These are phyloP conservation scores for Dryas alaskensis DNA, from an alignment of 306 rosid species.

Conservation along the genomic window DNA sequence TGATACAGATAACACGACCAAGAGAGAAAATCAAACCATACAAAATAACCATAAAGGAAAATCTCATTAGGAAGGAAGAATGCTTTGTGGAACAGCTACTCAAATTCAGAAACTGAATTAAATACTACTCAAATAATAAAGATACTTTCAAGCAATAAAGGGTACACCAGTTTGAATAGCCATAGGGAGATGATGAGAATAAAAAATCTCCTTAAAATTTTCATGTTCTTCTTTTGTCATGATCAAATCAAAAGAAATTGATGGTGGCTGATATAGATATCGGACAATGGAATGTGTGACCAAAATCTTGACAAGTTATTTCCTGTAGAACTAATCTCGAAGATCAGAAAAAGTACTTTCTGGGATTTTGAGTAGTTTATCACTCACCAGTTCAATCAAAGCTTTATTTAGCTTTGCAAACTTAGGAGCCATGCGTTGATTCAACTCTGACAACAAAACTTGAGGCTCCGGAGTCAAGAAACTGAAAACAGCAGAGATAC, in stretches of 20 bases:
- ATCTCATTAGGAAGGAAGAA: neutral
- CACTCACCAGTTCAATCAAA: slow-evolving; percentile 77
- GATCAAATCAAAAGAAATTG: slow-evolving; percentile 3
- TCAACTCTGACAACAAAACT: slow-evolving; percentile 68
- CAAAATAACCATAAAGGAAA: neutral
- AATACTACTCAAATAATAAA: neutral
- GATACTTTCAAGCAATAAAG: neutral
- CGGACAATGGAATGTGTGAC: neutral
- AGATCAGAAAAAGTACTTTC: neutral
- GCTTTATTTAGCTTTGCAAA: slow-evolving; percentile 83
- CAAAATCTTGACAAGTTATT: neutral
- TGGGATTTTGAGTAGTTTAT: neutral
- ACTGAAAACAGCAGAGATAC: slow-evolving; percentile 33
- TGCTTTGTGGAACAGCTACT: neutral
- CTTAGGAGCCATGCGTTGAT: slow-evolving; percentile 80
- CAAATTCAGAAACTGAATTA: neutral
- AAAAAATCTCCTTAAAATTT: neutral
- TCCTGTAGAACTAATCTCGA: neutral
- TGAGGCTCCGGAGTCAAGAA: slow-evolving; percentile 80
- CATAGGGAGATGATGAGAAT: neutral
- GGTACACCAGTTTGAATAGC: neutral
- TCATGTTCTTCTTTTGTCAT: neutral
- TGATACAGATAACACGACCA: neutral
- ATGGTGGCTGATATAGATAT: neutral
- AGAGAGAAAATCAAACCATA: neutral